These are phyloP conservation scores for Phylloporus sp. DNA, from an alignment of 1,284 basidiomycete genomes.

Conservation along the genomic window DNA sequence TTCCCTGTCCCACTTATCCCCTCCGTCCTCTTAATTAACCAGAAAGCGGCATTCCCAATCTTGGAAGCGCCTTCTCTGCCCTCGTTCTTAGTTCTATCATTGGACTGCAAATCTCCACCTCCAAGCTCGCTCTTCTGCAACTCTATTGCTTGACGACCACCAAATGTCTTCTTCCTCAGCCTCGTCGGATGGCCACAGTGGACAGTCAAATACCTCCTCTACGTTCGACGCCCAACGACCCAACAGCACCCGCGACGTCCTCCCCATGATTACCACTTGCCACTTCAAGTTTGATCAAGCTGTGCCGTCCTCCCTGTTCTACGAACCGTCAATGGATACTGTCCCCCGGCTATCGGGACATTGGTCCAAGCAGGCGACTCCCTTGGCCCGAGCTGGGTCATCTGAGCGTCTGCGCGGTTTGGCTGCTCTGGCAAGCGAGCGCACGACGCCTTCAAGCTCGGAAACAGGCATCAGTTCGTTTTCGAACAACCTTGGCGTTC, in stretches of 20 bases:
- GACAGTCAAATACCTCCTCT: slow-evolving; percentile 33
- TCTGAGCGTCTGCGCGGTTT: slow-evolving; percentile 15
- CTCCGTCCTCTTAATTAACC: slow-evolving; percentile 21
- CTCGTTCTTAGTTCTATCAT: slow-evolving; percentile 26
- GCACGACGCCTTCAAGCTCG: not conserved
- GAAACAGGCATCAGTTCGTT: slow-evolving; percentile 1
- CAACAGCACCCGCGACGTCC: slow-evolving; percentile 4
- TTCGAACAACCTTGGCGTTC: slow-evolving; percentile 11
- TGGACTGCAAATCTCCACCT: slow-evolving; percentile 36
- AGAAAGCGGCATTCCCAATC: slow-evolving; percentile 26
- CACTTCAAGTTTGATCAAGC: slow-evolving; percentile 29
- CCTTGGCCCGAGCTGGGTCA: not conserved
- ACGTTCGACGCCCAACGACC: not conserved
- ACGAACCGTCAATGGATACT: slow-evolving; percentile 25
- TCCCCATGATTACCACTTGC: slow-evolving; percentile 24
- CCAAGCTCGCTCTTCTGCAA: slow-evolving; percentile 21
- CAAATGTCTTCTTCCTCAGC: slow-evolving; percentile 38
- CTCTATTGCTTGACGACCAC: slow-evolving; percentile 38
- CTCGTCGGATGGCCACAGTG: slow-evolving; percentile 1
- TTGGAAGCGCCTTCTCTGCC: slow-evolving; percentile 15
- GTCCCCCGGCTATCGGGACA: not conserved
- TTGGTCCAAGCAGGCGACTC: slow-evolving; percentile 11
- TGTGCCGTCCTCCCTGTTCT: slow-evolving; percentile 18
- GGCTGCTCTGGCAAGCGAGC: slow-evolving; percentile 8
- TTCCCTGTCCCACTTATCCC: slow-evolving; percentile 4